phyloP scores from a whole-genome alignment of 352 stramenopile species.

The Globisporangium nunn region DNA sequence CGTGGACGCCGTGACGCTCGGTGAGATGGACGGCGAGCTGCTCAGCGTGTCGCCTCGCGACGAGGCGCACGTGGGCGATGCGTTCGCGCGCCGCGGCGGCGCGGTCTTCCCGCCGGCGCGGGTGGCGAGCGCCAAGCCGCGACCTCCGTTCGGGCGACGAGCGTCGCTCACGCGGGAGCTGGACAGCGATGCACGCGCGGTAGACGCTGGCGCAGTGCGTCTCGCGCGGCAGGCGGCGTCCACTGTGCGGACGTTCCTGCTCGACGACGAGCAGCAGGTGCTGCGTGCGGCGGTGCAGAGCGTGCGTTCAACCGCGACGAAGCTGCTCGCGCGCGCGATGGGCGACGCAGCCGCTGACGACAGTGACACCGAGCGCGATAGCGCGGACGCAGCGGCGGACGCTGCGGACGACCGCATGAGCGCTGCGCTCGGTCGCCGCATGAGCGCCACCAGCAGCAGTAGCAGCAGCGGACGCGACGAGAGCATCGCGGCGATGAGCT shows the following conservation, averaged over 20 bases:
- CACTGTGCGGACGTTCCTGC: conserved; percentile 30
- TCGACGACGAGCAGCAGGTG: conserved; percentile 58
- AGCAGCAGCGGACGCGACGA: conserved; percentile 20
- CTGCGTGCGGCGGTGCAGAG: conserved; percentile 25
- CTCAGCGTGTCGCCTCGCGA: conserved; percentile 60
- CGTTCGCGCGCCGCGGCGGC: conserved; percentile 55
- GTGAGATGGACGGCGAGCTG: conserved; percentile 65
- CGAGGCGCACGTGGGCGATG: conserved; percentile 49
- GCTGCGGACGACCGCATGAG: background rate
- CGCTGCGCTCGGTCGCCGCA: conserved; percentile 1
- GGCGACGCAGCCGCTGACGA: conserved; percentile 22
- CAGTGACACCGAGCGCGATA: conserved; percentile 16
- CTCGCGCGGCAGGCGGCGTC: conserved; percentile 29
- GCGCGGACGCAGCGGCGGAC: background rate
- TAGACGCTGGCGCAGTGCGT: conserved; percentile 29
- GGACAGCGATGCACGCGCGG: conserved; percentile 23
- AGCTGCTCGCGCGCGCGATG: conserved; percentile 17
- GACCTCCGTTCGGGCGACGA: conserved; percentile 44
- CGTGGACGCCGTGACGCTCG: conserved; percentile 65
- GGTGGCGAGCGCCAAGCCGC: conserved; percentile 42
- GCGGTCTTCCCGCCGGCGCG: conserved; percentile 45
- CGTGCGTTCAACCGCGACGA: conserved; percentile 11
- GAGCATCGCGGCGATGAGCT: conserved; percentile 49
- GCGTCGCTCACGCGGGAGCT: conserved; percentile 50
- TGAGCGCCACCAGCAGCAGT: conserved; percentile 11